Evolutionary conservation across 2,329 filamentous ascomycete species (phyloP).

Genomic region (Diaporthe humulicola): DNA sequence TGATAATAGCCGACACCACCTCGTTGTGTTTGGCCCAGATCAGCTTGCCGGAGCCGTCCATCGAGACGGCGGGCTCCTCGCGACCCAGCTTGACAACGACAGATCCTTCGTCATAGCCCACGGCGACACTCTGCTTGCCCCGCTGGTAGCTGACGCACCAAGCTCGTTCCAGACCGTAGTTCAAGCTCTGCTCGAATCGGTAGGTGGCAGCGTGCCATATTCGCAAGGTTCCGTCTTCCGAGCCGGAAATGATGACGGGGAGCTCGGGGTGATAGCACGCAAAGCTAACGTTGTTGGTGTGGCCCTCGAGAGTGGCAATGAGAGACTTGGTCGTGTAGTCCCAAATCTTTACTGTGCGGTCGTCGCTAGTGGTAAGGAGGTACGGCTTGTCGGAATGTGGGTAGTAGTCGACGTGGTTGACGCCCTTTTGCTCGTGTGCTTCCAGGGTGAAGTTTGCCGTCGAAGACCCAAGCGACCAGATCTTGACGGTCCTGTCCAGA

Average conservation of each 20-base stretch:
- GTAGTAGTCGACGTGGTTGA: constrained; percentile 96
- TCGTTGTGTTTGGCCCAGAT: constrained; percentile 97
- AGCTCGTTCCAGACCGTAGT: constrained; percentile 94
- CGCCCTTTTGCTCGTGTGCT: constrained; percentile 96
- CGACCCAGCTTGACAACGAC: constrained; percentile 98
- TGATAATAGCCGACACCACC: constrained; percentile 94
- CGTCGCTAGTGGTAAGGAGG: constrained; percentile 75
- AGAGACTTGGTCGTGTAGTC: constrained; percentile 98
- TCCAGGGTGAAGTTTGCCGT: constrained; percentile 97
- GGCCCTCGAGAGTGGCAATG: constrained; percentile 95
- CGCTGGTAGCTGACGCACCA: constrained; percentile 98
- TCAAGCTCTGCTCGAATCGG: constrained; percentile 93
- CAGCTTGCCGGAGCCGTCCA: constrained; percentile 95
- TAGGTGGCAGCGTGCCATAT: constrained; percentile 99
- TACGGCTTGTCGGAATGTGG: constrained; percentile 84
- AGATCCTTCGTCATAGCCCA: constrained; percentile 97
- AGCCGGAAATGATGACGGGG: constrained; percentile 96
- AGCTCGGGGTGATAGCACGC: constrained; percentile 98
- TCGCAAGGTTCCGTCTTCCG: constrained; percentile 96
- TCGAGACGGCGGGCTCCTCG: constrained; percentile 96
- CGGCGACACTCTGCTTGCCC: constrained; percentile 92
- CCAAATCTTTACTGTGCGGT: constrained; percentile 95
- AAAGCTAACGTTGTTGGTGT: constrained; percentile 98
- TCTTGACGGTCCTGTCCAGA: constrained; percentile 96
- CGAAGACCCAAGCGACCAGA: constrained; percentile 95